These are phyloP conservation scores for Lentinus brumalis DNA, from an alignment of 768 basidiomycete species.

Conservation along the genomic window DNA sequence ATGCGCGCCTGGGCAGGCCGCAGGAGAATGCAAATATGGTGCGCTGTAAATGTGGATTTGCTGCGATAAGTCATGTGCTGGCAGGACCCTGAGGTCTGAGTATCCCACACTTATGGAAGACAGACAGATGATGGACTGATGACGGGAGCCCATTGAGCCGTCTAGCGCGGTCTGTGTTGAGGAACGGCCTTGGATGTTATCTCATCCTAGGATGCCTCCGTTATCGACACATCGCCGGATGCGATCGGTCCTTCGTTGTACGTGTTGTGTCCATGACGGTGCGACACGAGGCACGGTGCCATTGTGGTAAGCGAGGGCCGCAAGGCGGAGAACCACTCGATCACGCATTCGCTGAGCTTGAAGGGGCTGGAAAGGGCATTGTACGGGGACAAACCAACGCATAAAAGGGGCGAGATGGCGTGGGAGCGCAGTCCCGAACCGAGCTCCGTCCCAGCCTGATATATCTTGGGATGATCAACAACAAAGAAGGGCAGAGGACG, in stretches of 20 bases:
- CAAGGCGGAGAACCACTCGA: slow-evolving; percentile 10
- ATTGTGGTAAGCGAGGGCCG: not conserved
- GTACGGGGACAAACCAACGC: not conserved
- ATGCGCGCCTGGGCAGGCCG: slow-evolving; percentile 5
- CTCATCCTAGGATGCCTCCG: not conserved
- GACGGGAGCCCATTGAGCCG: not conserved
- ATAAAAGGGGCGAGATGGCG: slow-evolving; percentile 18
- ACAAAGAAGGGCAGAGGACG: slow-evolving; percentile 17
- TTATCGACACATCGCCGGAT: not conserved
- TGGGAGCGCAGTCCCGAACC: slow-evolving; percentile 14
- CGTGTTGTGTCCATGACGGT: slow-evolving; percentile 7
- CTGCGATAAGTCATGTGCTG: slow-evolving; percentile 12
- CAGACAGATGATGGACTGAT: slow-evolving; percentile 10
- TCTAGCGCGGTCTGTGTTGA: not conserved
- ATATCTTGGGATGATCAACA: slow-evolving; percentile 21
- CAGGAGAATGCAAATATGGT: not conserved
- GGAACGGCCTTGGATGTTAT: not conserved
- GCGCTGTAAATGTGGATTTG: not conserved
- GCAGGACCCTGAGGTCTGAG: slow-evolving; percentile 12
- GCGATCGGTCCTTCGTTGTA: slow-evolving; percentile 2
- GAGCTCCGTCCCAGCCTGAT: slow-evolving; percentile 20
- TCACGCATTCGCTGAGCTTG: slow-evolving; percentile 16
- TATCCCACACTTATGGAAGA: slow-evolving; percentile 7
- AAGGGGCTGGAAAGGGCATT: not conserved
- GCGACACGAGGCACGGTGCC: not conserved